A percentile compares a stretch with the other conserved stretches of the same genome.
Conservation (phyloP, 2,329 filamentous ascomycete genomes). For the Fusarium sp. region DNA sequence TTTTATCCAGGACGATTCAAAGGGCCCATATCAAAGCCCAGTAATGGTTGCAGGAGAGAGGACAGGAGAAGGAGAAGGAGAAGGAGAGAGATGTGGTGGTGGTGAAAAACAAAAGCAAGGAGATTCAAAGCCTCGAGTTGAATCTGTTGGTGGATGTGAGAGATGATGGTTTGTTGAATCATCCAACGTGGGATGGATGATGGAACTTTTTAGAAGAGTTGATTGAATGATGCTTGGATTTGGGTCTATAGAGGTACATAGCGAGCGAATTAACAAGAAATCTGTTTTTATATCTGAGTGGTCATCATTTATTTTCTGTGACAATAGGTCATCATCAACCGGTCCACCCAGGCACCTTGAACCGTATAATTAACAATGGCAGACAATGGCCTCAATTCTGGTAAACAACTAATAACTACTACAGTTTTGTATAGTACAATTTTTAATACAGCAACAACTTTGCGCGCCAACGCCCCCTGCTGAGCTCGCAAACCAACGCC, state of each 20-base stretch:
- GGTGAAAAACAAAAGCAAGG: not conserved
- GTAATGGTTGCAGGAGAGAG: slow-evolving; percentile 15
- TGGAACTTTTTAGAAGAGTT: slow-evolving; percentile 26
- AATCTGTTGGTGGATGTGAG: slow-evolving; percentile 7
- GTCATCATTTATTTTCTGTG: not conserved
- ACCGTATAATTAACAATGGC: not conserved
- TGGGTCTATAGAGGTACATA: slow-evolving; percentile 40
- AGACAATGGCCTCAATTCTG: slow-evolving; percentile 13
- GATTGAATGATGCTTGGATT: slow-evolving; percentile 23
- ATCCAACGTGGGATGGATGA: slow-evolving; percentile 3
- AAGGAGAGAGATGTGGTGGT: slow-evolving; percentile 2
- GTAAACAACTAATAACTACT: slow-evolving; percentile 21
- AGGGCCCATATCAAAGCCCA: slow-evolving; percentile 10
- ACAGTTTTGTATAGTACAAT: slow-evolving; percentile 27
- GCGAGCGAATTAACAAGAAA: slow-evolving; percentile 33
- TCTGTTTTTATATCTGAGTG: slow-evolving; percentile 19
- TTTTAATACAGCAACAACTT: slow-evolving; percentile 5
- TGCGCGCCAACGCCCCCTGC: slow-evolving; percentile 8
- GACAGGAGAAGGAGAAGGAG: not conserved
- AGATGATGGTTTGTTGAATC: not conserved
- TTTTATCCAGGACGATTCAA: slow-evolving; percentile 18
- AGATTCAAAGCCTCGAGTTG: not conserved
- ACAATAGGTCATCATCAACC: not conserved
- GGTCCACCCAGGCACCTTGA: not conserved
- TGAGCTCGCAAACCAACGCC: slow-evolving; percentile 22